Conservation (phyloP, 2,329 filamentous ascomycete genomes). For the Talaromyces islandicus region DNA sequence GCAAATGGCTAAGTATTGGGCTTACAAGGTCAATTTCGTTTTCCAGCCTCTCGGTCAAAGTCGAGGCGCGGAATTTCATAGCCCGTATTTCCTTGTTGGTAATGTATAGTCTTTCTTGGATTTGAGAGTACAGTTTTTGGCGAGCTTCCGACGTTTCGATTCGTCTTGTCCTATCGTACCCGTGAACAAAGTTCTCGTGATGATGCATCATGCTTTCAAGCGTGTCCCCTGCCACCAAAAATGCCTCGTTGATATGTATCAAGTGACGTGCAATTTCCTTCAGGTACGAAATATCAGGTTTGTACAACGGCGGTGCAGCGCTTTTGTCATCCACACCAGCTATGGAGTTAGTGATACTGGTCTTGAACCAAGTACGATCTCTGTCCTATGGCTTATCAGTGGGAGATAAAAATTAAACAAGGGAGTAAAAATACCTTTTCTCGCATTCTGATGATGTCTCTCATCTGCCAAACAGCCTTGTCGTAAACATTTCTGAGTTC, state of each 20-base stretch:
- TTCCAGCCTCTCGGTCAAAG: conserved; percentile 5
- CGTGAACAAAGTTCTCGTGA: not conserved
- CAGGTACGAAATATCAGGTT: conserved; percentile 1
- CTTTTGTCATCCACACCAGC: not conserved
- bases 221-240: conserved; percentile 5
- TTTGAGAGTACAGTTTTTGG: not conserved
- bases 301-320: not conserved
- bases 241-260: conserved; percentile 7
- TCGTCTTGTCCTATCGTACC: not conserved
- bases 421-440: not conserved
- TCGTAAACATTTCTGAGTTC: conserved; percentile 5
- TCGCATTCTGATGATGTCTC: conserved; percentile 3
- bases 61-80: conserved; percentile 3
- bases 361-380: not conserved
- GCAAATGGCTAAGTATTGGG: not conserved
- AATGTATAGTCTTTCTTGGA: conserved; percentile 7
- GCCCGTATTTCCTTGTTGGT: conserved; percentile 5
- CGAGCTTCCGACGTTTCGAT: not conserved
- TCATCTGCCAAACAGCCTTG: conserved; percentile 3
- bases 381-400: not conserved
- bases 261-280: conserved; percentile 8
- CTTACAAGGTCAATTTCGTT: conserved; percentile 8
- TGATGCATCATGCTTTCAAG: conserved; percentile 8
- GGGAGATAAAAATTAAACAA: not conserved
- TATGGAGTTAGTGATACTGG: not conserved